Evolutionary conservation across 2,329 filamentous ascomycete species (phyloP), one percentile per base, ranked within the genome.

Genomic region (Pestalotiopsis sp.): DNA sequence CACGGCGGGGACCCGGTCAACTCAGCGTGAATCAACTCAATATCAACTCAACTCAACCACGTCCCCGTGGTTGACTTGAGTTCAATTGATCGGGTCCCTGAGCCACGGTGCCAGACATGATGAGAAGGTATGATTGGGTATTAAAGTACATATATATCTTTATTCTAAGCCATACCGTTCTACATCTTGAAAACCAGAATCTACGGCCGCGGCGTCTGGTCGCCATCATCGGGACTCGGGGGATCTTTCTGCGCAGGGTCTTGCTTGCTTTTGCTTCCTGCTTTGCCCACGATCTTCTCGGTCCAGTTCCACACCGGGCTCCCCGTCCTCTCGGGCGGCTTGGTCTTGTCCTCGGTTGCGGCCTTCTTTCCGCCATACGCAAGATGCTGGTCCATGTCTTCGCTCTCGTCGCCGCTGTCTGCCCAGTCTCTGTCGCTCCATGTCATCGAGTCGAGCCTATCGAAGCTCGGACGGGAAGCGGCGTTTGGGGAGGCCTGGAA

Each of bases 361-460:
- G 45, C 38, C 31, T 57, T 65, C 27, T 40, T 25, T 45, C 60
- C 68, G 20, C 75, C 73, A 56, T 75, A 75, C 1, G 71, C 71
- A 60, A 77, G 66, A 6, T 62, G 59, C 23, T 77, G 76, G 41
- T 74, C 68, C 45, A 77, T 79, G 38, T 81, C 78, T 65, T 83
- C 82, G 63, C 81, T 83, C 68, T 86, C 83, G 62, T 84, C 81
- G 31, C 80, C 84, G 40, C 80, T 89, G 71, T 90, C 88, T 11
- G 82, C 82, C 82, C 89, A 91, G 76, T 92, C 89, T 12, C 85
- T 82, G 63, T 92, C 90, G 76, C 88, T 91, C 91, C 91, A 93
- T 4, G 84, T 85, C 66, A 86, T 82, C 3, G 88, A 90, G 73
- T 91, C 90, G 27, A 76, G 72, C 41, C 83, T 72, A 38, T 80